A percentile compares a stretch with the other conserved stretches of the same genome.
Conservation (phyloP, 2,329 filamentous ascomycete species). For the Colletotrichum filicis region DNA sequence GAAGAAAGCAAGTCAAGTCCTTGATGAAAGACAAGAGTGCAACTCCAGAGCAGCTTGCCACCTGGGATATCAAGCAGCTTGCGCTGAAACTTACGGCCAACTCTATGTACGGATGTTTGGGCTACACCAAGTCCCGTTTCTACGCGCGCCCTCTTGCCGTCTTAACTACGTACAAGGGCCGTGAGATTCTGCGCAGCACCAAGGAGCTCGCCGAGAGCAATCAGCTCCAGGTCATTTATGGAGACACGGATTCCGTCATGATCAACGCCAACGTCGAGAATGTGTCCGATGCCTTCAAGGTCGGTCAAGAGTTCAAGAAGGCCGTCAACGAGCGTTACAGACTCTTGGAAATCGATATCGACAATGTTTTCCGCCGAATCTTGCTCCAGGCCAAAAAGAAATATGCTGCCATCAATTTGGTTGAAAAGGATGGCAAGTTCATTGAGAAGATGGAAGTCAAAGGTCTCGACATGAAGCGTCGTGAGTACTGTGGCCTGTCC, state of each 20-base stretch:
- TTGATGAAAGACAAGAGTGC: slow-evolving; percentile 96
- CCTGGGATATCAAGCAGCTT: slow-evolving; percentile 98
- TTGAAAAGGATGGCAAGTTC: slow-evolving; percentile 89
- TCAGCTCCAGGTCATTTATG: slow-evolving; percentile 94
- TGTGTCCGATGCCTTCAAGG: slow-evolving; percentile 87
- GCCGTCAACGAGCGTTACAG: slow-evolving; percentile 94
- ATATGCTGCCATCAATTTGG: slow-evolving; percentile 95
- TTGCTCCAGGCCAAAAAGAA: slow-evolving; percentile 98
- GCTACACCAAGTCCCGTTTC: slow-evolving; percentile 96
- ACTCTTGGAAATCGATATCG: slow-evolving; percentile 96
- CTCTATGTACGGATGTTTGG: slow-evolving; percentile 99
- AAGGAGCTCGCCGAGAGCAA: slow-evolving; percentile 95
- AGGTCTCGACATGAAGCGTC: slow-evolving; percentile 95
- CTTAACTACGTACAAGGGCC: slow-evolving; percentile 95
- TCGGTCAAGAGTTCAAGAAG: slow-evolving; percentile 94
- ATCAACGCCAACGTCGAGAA: slow-evolving; percentile 99
- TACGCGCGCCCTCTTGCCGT: slow-evolving; percentile 95
- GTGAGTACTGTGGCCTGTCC: slow-evolving; percentile 95
- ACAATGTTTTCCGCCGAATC: slow-evolving; percentile 95
- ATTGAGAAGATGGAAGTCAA: slow-evolving; percentile 97
- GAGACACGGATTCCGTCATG: slow-evolving; percentile 99
- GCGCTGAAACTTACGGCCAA: slow-evolving; percentile 98
- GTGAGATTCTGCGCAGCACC: slow-evolving; percentile 95
- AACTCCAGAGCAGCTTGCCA: slow-evolving; percentile 85
- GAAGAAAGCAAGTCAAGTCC: slow-evolving; percentile 91